Evolutionary conservation across 2,329 filamentous ascomycete genomes (phyloP).

Genomic region (Pseudocercospora eumusae): DNA sequence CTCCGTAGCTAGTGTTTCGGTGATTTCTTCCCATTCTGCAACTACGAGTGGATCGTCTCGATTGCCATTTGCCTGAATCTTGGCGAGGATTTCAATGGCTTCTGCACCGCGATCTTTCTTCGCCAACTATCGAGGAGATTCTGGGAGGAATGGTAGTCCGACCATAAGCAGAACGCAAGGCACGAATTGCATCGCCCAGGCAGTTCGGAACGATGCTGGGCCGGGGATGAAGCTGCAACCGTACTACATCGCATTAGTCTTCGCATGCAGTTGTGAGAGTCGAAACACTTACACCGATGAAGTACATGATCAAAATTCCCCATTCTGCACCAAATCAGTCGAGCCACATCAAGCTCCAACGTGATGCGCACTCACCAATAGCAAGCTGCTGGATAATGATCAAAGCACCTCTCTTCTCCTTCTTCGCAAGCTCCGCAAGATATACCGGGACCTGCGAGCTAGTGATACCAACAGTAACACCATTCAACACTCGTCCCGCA

Average conservation of each 20-base stretch:
- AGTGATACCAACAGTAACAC: constrained; percentile 47
- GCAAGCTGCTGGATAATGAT: constrained; percentile 50
- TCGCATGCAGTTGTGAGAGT: neutral
- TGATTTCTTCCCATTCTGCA: constrained; percentile 53
- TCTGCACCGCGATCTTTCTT: constrained; percentile 51
- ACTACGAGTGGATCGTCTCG: constrained; percentile 51
- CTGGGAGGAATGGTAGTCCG: constrained; percentile 50
- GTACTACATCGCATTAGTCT: constrained; percentile 31
- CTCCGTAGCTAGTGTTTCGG: constrained; percentile 46
- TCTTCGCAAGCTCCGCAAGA: constrained; percentile 48
- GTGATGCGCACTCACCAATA: constrained; percentile 37
- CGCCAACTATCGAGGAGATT: constrained; percentile 52
- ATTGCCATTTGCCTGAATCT: constrained; percentile 50
- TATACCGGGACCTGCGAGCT: constrained; percentile 51
- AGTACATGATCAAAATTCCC: constrained; percentile 52
- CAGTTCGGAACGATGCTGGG: constrained; percentile 47
- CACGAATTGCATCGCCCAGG: constrained; percentile 52
- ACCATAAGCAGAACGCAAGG: constrained; percentile 49
- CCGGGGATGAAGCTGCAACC: constrained; percentile 47
- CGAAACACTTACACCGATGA: constrained; percentile 40
- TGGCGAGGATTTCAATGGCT: constrained; percentile 48
- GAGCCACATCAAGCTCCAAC: neutral
- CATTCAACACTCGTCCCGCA: constrained; percentile 47
- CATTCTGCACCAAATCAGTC: constrained; percentile 36
- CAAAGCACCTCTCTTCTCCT: constrained; percentile 47